phyloP scores from a whole-genome alignment of 176 grass and related monocot species.

The Pontederia paniculata region DNA sequence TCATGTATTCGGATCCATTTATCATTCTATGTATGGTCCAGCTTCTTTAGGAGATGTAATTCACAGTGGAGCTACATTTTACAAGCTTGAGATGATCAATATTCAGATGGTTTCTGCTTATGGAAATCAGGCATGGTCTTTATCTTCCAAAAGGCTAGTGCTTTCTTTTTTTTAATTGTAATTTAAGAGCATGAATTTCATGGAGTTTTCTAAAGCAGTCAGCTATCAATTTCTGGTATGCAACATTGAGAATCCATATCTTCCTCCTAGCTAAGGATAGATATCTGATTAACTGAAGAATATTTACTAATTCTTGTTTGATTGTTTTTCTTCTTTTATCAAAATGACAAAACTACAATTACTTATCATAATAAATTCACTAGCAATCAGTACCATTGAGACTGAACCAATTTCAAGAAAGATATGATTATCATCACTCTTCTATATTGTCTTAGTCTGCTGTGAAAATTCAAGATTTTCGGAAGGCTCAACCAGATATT shows the following conservation, averaged over 20 bases:
- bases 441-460: conserved; percentile 25
- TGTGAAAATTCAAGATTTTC: conserved; percentile 56
- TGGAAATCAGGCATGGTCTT: conserved; percentile 50
- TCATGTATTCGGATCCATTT: no score
- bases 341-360: no score
- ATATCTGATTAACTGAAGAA: no score
- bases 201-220: not conserved
- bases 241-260: no score
- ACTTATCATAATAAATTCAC: no score
- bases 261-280: no score
- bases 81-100: conserved; percentile 72
- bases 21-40: no score
- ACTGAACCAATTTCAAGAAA: not conserved
- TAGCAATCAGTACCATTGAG: no score
- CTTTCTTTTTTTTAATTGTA: not conserved
- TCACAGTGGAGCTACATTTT: conserved; percentile 45
- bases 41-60: conserved; percentile 21
- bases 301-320: no score
- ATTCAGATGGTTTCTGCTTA: conserved; percentile 83
- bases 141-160: not conserved
- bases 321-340: no score
- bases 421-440: not conserved
- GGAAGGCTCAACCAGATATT: conserved; percentile 58
- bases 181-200: not conserved
- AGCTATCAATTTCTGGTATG: no score